These are phyloP conservation scores for Coemansia sp. DNA, from an alignment of 192 early-diverging fungal genomes.

Conservation along the genomic window DNA sequence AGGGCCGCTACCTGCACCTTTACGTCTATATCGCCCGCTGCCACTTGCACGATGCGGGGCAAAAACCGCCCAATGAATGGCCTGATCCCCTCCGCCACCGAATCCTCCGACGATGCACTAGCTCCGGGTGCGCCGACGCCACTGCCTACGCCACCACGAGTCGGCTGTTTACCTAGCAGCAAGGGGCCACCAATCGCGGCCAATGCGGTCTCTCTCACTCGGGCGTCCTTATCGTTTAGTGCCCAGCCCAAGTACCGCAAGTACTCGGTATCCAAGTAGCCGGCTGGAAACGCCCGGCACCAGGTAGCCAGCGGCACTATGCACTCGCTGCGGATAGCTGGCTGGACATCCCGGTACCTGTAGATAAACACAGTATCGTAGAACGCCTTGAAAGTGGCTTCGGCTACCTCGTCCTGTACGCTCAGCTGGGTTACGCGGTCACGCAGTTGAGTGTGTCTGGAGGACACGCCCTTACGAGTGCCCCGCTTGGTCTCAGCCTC, in stretches of 20 bases:
- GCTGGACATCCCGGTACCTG: slow-evolving; percentile 84
- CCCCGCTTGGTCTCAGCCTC: slow-evolving; percentile 51
- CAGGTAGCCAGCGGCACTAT: slow-evolving; percentile 76
- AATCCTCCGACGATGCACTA: slow-evolving; percentile 55
- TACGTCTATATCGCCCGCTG: slow-evolving; percentile 41
- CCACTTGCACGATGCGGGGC: slow-evolving; percentile 46
- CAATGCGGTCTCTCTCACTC: slow-evolving; percentile 69
- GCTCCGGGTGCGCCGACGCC: slow-evolving; percentile 75
- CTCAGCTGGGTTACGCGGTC: slow-evolving; percentile 44
- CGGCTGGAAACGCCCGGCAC: slow-evolving; percentile 67
- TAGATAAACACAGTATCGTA: slow-evolving; percentile 88
- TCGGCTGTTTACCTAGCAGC: slow-evolving; percentile 55
- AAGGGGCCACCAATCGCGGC: slow-evolving; percentile 59
- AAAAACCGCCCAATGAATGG: slow-evolving; percentile 39
- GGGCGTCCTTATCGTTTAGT: slow-evolving; percentile 75
- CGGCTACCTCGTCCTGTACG: slow-evolving; percentile 58
- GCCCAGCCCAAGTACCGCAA: slow-evolving; percentile 85
- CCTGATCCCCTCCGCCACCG: slow-evolving; percentile 50
- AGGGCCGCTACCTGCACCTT: slow-evolving; percentile 49
- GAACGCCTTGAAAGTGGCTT: slow-evolving; percentile 64
- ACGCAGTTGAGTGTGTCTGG: slow-evolving; percentile 14
- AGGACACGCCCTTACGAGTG: slow-evolving; percentile 5
- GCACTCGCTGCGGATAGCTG: slow-evolving; percentile 82
- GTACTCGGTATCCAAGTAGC: slow-evolving; percentile 73
- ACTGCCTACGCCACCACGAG: slow-evolving; percentile 64